phyloP scores from a whole-genome alignment of 805 yeast species.

The Kuraishia piskuri region DNA sequence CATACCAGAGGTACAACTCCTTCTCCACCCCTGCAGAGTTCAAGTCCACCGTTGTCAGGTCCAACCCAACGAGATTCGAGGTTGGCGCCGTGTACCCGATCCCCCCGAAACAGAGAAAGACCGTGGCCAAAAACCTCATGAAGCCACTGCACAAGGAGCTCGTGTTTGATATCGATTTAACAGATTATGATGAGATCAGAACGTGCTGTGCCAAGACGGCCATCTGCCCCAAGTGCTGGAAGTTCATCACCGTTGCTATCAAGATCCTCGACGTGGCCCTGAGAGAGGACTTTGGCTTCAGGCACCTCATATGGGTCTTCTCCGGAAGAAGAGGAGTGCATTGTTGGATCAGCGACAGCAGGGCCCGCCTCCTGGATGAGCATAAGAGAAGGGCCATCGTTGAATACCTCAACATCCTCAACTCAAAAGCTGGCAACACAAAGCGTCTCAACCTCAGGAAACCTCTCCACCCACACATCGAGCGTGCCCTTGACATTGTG shows the following conservation, averaged over 20 bases:
- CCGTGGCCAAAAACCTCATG: slow-evolving; percentile 67
- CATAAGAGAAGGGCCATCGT: slow-evolving; percentile 67
- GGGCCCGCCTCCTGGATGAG: slow-evolving; percentile 74
- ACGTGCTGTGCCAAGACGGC: slow-evolving; percentile 86
- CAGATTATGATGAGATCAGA: slow-evolving; percentile 90
- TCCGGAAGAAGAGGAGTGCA: slow-evolving; percentile 99
- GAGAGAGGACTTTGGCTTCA: slow-evolving; percentile 82
- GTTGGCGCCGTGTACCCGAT: slow-evolving; percentile 87
- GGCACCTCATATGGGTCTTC: slow-evolving; percentile 86
- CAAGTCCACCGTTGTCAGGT: slow-evolving; percentile 61
- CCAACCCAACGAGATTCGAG: slow-evolving; percentile 87
- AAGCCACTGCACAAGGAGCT: slow-evolving; percentile 79
- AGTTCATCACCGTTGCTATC: slow-evolving; percentile 78
- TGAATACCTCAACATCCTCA: slow-evolving; percentile 73
- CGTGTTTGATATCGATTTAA: slow-evolving; percentile 94
- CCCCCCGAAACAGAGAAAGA: slow-evolving; percentile 80
- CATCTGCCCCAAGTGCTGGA: slow-evolving; percentile 90
- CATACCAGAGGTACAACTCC: slow-evolving; percentile 84
- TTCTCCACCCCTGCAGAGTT: slow-evolving; percentile 61
- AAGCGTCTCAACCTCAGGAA: slow-evolving; percentile 50
- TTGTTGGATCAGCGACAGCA: slow-evolving; percentile 90
- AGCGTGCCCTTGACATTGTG: slow-evolving; percentile 63
- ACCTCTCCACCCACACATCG: slow-evolving; percentile 86
- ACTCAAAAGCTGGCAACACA: slow-evolving; percentile 34
- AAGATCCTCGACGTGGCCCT: slow-evolving; percentile 64